Percentiles rank a stretch among this genome's conserved stretches.
phyloP scores from a whole-genome alignment of 495 filamentous ascomycete genomes.

The Neurospora tetraspora region DNA sequence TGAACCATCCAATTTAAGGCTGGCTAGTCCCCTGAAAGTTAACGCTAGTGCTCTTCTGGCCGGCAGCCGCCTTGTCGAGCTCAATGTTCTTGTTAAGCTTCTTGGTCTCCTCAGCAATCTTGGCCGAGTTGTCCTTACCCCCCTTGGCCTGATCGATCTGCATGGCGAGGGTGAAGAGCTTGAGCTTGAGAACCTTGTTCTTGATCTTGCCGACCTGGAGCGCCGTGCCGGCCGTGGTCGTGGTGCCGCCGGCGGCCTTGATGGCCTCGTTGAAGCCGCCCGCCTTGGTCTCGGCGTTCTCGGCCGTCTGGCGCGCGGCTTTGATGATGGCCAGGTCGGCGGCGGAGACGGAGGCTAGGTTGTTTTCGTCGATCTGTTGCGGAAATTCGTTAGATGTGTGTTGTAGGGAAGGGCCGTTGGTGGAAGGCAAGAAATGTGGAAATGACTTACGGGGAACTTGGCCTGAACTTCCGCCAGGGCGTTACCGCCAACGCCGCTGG shows the following conservation, averaged over 20 bases:
- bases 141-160: conserved; percentile 26
- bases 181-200: conserved; percentile 46
- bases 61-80: conserved; percentile 27
- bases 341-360: conserved; percentile 25
- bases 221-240: conserved; percentile 18
- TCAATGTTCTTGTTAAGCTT: conserved; percentile 39
- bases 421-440: not conserved
- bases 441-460: conserved; percentile 31
- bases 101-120: conserved; percentile 26
- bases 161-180: conserved; percentile 26
- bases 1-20: not conserved
- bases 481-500: conserved; percentile 32
- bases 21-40: conserved; percentile 14
- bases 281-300: conserved; percentile 28
- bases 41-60: conserved; percentile 22
- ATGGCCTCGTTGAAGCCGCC: conserved; percentile 38
- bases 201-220: conserved; percentile 45
- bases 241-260: conserved; percentile 23
- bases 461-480: conserved; percentile 31
- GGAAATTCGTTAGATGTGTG: not conserved
- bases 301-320: conserved; percentile 26
- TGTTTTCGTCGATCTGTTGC: conserved; percentile 23
- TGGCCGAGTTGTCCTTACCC: conserved; percentile 20
- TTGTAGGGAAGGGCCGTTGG: not conserved
- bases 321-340: conserved; percentile 31